Evolutionary conservation across 805 yeast genomes (phyloP).

Genomic region (Saturnispora sekii): DNA sequence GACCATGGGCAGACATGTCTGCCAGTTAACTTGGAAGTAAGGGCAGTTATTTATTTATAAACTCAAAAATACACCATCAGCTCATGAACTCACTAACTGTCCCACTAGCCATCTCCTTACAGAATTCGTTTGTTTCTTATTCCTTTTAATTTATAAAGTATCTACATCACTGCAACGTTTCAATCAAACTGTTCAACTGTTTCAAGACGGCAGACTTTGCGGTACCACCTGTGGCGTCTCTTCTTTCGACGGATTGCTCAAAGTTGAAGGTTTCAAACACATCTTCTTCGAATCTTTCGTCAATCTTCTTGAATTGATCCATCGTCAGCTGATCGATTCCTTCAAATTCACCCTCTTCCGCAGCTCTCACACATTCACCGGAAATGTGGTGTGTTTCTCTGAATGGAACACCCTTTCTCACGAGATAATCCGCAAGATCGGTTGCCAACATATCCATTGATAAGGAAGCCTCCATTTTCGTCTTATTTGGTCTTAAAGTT

Average conservation of each 20-base stretch:
- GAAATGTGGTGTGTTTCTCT: constrained; percentile 99
- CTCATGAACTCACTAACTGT: too few species aligned
- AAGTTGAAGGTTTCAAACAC: constrained; percentile 82
- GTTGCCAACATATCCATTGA: constrained; percentile 99
- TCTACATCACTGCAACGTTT: not conserved
- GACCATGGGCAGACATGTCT: too few species aligned
- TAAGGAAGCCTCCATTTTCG: constrained; percentile 75
- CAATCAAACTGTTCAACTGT: constrained; percentile 43
- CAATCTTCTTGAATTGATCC: constrained; percentile 73
- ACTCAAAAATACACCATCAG: too few species aligned
- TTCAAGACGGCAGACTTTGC: constrained; percentile 80
- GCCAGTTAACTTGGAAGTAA: too few species aligned
- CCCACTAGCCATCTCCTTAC: too few species aligned
- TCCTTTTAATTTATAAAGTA: not conserved
- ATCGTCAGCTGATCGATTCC: constrained; percentile 82
- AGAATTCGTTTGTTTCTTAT: not conserved
- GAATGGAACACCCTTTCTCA: constrained; percentile 96
- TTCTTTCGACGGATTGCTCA: constrained; percentile 91
- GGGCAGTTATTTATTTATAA: too few species aligned
- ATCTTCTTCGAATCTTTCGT: constrained; percentile 69
- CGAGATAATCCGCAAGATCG: constrained; percentile 94
- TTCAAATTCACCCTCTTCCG: constrained; percentile 65
- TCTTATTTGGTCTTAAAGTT: constrained; percentile 63
- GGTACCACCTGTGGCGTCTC: constrained; percentile 95
- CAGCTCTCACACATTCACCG: constrained; percentile 90